These are phyloP conservation scores for Aspergillus leporis DNA, from an alignment of 495 filamentous ascomycete species.

Conservation along the genomic window DNA sequence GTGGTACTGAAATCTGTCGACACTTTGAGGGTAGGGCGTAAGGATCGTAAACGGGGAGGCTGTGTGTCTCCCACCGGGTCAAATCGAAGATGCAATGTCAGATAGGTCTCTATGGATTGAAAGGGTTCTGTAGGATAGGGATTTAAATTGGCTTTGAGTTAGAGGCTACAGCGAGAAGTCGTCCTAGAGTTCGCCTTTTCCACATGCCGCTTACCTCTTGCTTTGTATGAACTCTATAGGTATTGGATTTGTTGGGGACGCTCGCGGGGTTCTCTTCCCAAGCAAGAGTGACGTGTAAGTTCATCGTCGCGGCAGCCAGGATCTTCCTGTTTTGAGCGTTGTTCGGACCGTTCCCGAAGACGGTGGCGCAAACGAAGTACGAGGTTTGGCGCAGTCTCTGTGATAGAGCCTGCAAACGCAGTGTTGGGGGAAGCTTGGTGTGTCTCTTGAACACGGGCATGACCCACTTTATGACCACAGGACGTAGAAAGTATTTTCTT, in stretches of 20 bases:
- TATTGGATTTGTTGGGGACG: neutral
- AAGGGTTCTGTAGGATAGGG: neutral
- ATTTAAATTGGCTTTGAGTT: neutral
- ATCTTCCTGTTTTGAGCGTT: neutral
- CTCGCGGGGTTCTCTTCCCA: neutral
- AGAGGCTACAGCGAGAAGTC: neutral
- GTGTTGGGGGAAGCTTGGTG: neutral
- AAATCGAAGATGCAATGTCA: neutral
- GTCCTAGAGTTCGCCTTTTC: neutral
- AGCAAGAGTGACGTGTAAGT: no score
- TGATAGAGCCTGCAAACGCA: neutral
- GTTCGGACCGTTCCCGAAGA: neutral
- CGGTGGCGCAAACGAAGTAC: neutral
- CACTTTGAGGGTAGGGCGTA: neutral
- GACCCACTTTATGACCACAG: neutral
- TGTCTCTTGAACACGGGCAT: neutral
- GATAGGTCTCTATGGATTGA: neutral
- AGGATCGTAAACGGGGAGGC: neutral
- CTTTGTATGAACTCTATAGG: neutral
- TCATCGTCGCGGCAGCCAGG: neutral
- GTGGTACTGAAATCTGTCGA: neutral
- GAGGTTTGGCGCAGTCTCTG: neutral
- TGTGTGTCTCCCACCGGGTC: neutral
- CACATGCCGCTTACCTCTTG: neutral
- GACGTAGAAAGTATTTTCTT: no score